phyloP scores from a whole-genome alignment of 768 basidiomycete genomes.

The Pholiota microspora region DNA sequence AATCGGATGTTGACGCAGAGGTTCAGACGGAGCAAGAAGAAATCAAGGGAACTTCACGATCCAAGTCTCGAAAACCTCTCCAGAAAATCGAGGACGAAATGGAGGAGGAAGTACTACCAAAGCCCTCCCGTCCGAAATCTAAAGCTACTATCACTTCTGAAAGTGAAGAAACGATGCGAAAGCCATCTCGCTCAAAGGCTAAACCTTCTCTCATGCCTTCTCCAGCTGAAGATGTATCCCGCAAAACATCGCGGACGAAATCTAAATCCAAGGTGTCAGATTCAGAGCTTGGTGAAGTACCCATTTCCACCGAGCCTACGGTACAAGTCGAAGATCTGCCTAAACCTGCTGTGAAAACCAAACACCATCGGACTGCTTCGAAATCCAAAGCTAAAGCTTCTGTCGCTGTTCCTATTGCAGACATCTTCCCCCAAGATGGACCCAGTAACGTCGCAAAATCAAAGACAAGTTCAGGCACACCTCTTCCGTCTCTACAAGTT shows the following conservation, averaged over 20 bases:
- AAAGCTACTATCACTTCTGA: constrained; percentile 12
- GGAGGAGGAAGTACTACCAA: constrained; percentile 14
- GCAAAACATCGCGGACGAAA: constrained; percentile 19
- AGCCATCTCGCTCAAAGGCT: constrained; percentile 22
- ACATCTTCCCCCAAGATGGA: not conserved
- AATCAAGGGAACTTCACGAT: constrained; percentile 21
- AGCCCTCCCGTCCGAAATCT: constrained; percentile 15
- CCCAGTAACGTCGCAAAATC: not conserved
- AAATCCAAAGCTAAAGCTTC: constrained; percentile 10
- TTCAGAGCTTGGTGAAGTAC: constrained; percentile 18
- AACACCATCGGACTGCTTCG: constrained; percentile 2
- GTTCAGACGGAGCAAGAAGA: constrained; percentile 8
- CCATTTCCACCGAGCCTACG: constrained; percentile 1
- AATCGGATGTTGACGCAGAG: not conserved
- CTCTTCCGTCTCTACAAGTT: not conserved
- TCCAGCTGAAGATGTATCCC: constrained; percentile 11
- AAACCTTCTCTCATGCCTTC: constrained; percentile 17
- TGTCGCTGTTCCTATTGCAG: constrained; percentile 2
- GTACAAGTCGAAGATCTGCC: constrained; percentile 1
- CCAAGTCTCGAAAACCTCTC: constrained; percentile 19
- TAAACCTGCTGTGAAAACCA: constrained; percentile 10
- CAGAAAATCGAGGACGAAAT: constrained; percentile 21
- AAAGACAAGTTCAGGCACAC: constrained; percentile 14
- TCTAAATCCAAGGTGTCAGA: constrained; percentile 17
- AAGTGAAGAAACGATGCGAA: constrained; percentile 6